Conservation (phyloP, 139 green algal species). For the Chlamydomonas incerta region DNA sequence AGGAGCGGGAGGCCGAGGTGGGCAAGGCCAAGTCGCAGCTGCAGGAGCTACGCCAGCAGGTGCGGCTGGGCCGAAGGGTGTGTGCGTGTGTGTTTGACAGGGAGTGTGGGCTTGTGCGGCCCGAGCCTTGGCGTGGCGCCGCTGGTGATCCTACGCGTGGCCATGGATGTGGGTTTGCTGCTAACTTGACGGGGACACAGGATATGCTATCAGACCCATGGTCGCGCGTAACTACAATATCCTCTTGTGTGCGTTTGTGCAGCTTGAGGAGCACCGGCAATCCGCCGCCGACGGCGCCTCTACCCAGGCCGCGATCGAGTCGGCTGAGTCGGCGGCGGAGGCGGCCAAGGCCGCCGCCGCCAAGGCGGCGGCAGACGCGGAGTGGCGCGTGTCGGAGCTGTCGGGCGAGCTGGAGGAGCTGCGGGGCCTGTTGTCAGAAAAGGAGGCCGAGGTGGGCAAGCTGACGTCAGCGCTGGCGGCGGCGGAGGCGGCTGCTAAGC, state of each 20-base stretch:
- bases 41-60: background rate
- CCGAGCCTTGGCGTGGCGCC: too few species aligned
- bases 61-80: too few species aligned
- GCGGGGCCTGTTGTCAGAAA: background rate
- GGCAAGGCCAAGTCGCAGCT: background rate
- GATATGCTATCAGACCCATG: too few species aligned
- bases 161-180: too few species aligned
- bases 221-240: too few species aligned
- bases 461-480: background rate
- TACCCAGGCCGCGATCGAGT: background rate
- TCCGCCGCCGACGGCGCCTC: too few species aligned
- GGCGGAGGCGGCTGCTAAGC: background rate
- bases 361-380: background rate
- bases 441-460: background rate
- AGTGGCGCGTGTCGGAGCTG: slow-evolving; percentile 18
- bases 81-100: too few species aligned
- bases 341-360: background rate
- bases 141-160: too few species aligned
- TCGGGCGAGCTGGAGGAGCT: background rate
- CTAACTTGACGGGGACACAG: too few species aligned
- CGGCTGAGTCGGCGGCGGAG: too few species aligned
- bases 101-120: too few species aligned
- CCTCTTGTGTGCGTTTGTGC: too few species aligned
- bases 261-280: background rate
- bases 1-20: background rate